Evolutionary conservation across 2,329 filamentous ascomycete species (phyloP).

Genomic region (Xylaria sp.): DNA sequence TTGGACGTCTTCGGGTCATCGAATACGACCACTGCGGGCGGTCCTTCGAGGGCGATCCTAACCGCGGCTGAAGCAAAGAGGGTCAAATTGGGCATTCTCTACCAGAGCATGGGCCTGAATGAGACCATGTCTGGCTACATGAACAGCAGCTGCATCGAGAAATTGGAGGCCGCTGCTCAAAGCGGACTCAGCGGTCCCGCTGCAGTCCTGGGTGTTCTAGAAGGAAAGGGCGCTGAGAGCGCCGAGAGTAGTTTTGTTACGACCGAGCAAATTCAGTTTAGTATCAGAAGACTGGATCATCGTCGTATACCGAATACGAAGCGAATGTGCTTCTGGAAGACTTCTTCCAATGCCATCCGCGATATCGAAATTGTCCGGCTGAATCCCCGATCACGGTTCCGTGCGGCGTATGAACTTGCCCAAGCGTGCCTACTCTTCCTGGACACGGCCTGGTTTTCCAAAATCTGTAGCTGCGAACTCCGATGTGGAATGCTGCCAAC

Average conservation of each 20-base stretch:
- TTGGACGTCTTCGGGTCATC: constrained; percentile 5
- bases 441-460: not conserved
- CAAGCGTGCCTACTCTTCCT: constrained; percentile 2
- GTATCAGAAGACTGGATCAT: not conserved
- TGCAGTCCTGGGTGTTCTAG: not conserved
- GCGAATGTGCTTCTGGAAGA: not conserved
- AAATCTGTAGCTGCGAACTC: constrained; percentile 1
- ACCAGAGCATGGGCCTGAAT: not conserved
- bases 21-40: not conserved
- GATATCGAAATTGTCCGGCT: not conserved
- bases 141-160: constrained; percentile 4
- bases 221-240: not conserved
- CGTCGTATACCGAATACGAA: not conserved
- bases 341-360: not conserved
- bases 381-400: not conserved
- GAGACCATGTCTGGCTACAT: not conserved
- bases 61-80: not conserved
- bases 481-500: constrained; percentile 1
- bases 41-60: not conserved
- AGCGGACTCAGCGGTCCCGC: not conserved
- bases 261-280: not conserved
- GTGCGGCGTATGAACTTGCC: not conserved
- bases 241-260: not conserved
- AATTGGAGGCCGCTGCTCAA: not conserved
- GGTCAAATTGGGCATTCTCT: not conserved